These are phyloP conservation scores for Trichoderma semiorbis DNA, from an alignment of 2,329 filamentous ascomycete species.

Conservation along the genomic window DNA sequence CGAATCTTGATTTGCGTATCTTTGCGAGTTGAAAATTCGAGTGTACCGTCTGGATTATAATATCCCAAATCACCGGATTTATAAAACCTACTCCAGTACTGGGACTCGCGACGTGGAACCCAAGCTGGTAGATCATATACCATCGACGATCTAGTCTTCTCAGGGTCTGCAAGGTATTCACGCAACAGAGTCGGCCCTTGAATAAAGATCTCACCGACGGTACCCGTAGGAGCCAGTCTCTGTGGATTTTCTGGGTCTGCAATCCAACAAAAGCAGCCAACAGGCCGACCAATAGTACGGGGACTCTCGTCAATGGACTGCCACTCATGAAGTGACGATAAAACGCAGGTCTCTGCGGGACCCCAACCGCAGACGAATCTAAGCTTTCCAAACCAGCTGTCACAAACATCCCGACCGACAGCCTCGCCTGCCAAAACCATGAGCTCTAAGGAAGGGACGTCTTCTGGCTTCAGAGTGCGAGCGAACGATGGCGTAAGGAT, in stretches of 20 bases:
- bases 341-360: conserved; percentile 15
- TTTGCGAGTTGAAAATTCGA: conserved; percentile 2
- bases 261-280: conserved; percentile 19
- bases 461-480: neutral
- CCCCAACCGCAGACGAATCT: neutral
- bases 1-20: conserved; percentile 18
- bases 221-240: conserved; percentile 5
- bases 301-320: neutral
- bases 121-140: conserved; percentile 1
- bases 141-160: neutral
- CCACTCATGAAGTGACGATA: conserved; percentile 1
- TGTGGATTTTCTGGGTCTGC: conserved; percentile 2
- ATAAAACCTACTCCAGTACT: conserved; percentile 5
- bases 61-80: conserved; percentile 2
- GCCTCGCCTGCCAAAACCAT: conserved; percentile 6
- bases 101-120: neutral
- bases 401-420: neutral
- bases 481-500: conserved; percentile 2
- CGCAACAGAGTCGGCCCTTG: conserved; percentile 10
- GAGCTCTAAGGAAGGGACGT: neutral
- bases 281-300: conserved; percentile 1
- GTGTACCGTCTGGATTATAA: conserved; percentile 9
- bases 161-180: conserved; percentile 2
- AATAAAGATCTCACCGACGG: neutral
- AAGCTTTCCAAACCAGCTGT: conserved; percentile 8